These are phyloP conservation scores for Cladobotryum mycophilum DNA, from an alignment of 2,329 filamentous ascomycete genomes.

Conservation along the genomic window DNA sequence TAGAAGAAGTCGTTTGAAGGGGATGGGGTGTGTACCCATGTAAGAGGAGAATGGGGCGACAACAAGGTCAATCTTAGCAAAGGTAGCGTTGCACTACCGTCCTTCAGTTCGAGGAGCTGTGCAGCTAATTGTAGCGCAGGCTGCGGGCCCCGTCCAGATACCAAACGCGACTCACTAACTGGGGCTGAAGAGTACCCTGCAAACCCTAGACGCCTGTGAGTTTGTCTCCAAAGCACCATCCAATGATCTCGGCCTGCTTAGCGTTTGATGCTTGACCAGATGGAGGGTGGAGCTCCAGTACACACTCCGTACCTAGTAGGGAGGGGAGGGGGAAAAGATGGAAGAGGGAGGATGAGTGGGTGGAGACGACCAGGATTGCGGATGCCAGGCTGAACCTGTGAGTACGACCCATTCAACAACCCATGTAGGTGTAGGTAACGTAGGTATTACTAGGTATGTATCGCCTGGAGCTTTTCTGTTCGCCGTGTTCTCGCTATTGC, in stretches of 20 bases:
- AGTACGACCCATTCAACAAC: background rate
- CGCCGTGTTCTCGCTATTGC: too few species aligned
- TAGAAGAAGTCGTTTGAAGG: background rate
- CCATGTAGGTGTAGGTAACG: too few species aligned
- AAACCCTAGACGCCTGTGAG: background rate
- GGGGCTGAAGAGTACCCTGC: constrained; percentile 30
- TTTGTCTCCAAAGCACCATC: background rate
- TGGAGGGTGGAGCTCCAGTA: too few species aligned
- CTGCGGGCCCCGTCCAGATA: constrained; percentile 25
- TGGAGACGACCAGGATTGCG: constrained; percentile 5
- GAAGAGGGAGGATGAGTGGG: background rate
- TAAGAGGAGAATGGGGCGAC: background rate
- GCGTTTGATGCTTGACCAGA: too few species aligned
- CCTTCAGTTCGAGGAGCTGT: constrained; percentile 14
- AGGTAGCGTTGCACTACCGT: constrained; percentile 12
- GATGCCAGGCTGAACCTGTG: constrained; percentile 6
- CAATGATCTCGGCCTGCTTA: too few species aligned
- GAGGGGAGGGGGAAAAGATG: background rate
- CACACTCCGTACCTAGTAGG: background rate
- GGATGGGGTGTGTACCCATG: constrained; percentile 1
- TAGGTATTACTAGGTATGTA: too few species aligned
- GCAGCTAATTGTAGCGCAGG: constrained; percentile 14
- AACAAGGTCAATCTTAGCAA: background rate
- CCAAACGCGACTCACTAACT: constrained; percentile 22
- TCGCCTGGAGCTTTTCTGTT: too few species aligned